phyloP scores from a whole-genome alignment of 2,329 filamentous ascomycete species.

The Niveomyces coronatus region DNA sequence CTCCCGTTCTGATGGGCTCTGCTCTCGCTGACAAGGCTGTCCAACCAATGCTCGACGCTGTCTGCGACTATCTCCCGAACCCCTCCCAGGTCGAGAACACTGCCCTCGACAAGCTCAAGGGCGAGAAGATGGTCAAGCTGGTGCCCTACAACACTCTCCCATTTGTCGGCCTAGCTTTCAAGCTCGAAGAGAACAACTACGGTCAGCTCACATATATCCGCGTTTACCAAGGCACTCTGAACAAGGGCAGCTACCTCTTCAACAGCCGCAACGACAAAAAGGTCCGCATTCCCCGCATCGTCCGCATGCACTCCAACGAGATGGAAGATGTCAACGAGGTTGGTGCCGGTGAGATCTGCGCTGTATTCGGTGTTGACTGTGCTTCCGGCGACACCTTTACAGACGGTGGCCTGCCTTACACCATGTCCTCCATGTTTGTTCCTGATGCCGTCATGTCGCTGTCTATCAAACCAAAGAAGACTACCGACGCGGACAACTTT shows the following conservation, averaged over 20 bases:
- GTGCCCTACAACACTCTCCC: slow-evolving; percentile 89
- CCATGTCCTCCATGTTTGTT: slow-evolving; percentile 97
- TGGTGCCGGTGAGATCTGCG: slow-evolving; percentile 94
- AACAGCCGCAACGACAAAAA: slow-evolving; percentile 93
- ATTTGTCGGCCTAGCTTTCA: slow-evolving; percentile 94
- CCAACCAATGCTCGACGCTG: slow-evolving; percentile 92
- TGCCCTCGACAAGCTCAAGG: slow-evolving; percentile 72
- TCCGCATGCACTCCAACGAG: slow-evolving; percentile 98
- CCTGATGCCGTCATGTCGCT: slow-evolving; percentile 97
- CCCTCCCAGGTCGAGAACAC: slow-evolving; percentile 81
- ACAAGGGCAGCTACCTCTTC: slow-evolving; percentile 82
- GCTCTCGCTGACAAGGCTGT: slow-evolving; percentile 90
- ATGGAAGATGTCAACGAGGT: slow-evolving; percentile 96
- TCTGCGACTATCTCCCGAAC: slow-evolving; percentile 92
- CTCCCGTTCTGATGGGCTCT: slow-evolving; percentile 92
- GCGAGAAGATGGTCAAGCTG: slow-evolving; percentile 73
- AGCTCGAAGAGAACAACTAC: slow-evolving; percentile 97
- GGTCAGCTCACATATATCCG: slow-evolving; percentile 97
- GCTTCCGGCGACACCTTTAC: slow-evolving; percentile 98
- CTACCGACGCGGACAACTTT: slow-evolving; percentile 86
- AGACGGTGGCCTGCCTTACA: slow-evolving; percentile 82
- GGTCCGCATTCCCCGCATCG: slow-evolving; percentile 91
- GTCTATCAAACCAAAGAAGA: slow-evolving; percentile 92
- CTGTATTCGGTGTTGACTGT: slow-evolving; percentile 95
- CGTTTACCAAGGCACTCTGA: slow-evolving; percentile 88